Percentiles rank a stretch among this genome's conserved stretches.
Conservation (phyloP, 495 filamentous ascomycete genomes). For the Neurospora sp. region DNA sequence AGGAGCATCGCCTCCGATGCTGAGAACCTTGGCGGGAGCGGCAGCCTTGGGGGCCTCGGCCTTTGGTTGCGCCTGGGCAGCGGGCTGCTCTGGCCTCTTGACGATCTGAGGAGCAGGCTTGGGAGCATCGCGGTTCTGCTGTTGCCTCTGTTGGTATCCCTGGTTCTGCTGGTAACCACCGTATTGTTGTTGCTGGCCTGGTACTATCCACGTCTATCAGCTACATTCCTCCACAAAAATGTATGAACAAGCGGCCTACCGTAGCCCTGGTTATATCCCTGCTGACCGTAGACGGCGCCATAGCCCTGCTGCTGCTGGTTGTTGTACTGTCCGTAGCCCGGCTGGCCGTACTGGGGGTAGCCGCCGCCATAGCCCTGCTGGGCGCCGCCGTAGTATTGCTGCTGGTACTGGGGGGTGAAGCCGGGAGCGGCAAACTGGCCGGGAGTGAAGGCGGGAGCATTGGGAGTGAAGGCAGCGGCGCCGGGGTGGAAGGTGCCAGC, state of each 20-base stretch:
- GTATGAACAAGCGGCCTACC: slow-evolving; percentile 25
- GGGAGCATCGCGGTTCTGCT: slow-evolving; percentile 40
- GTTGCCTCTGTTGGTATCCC: slow-evolving; percentile 46
- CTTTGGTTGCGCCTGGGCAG: slow-evolving; percentile 22
- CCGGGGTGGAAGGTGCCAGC: slow-evolving; percentile 59
- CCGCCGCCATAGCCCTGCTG: slow-evolving; percentile 28
- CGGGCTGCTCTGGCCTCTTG: slow-evolving; percentile 47
- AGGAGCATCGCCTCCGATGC: slow-evolving; percentile 41
- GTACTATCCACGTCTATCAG: slow-evolving; percentile 17
- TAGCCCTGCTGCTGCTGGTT: slow-evolving; percentile 34
- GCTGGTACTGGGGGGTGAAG: slow-evolving; percentile 37
- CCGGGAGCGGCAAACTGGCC: slow-evolving; percentile 52
- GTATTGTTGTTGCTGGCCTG: slow-evolving; percentile 28
- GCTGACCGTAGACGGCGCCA: slow-evolving; percentile 35
- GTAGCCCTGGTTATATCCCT: slow-evolving; percentile 52
- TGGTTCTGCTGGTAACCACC: slow-evolving; percentile 39
- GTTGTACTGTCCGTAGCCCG: slow-evolving; percentile 46
- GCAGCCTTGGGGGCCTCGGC: slow-evolving; percentile 36
- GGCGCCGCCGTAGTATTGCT: slow-evolving; percentile 33
- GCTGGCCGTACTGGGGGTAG: slow-evolving; percentile 49
- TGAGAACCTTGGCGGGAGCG: slow-evolving; percentile 38
- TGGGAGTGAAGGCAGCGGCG: slow-evolving; percentile 71
- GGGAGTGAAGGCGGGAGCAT: slow-evolving; percentile 66
- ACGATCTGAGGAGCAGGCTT: slow-evolving; percentile 55
- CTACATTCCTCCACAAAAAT: slow-evolving; percentile 6